Evolutionary conservation across 1,139 yeast species (phyloP), one percentile per base, ranked within the genome.

Genomic region (Saccharomyces hybrid): DNA sequence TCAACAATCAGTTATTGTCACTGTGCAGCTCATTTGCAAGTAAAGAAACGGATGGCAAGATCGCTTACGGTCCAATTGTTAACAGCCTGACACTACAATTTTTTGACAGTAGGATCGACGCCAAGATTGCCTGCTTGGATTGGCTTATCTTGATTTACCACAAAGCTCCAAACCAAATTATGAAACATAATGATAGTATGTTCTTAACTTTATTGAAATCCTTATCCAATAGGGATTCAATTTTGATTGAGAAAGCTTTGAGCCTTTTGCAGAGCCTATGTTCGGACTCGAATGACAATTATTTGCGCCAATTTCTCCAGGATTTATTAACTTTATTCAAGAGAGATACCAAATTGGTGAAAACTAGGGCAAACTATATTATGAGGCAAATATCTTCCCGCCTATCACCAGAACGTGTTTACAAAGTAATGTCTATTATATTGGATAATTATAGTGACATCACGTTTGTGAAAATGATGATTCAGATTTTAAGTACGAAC

Each of bases 61-160:
- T 83, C n/a, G 82, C 82, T 62, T 82, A 81, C 59, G 72, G 81
- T 0, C 73, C 84, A 2, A 78, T 84, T 4, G 82, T 84, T 38
- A 83, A 81, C 57, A 82, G 84, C 6, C 69, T 85, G 54, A 81
- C 86, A 0, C 62, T 80, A 34, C 88, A 84, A 60, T 81, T 85
- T 57, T 71, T 81, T 57, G 82, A 80, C 60, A 87, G 84, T 55
- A 86, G 88, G 62, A 96, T 89, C 60, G 82, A 85, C 38, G 88
- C 97, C 0, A 77, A 95, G 60, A 79, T 90, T 19, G 90, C 95
- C 0, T 87, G 95, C 19, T 74, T 95, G 49, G 96, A 91, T 61
- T 95, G 99, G 99, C 75, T 95, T 42, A 84, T 85, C 27, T 83
- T 89, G 78, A 76, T 95, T 49, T 95, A 91, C 65, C 79, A 83